A percentile compares a stretch with the other conserved stretches of the same genome.
Evolutionary conservation across 1,284 basidiomycete genomes (phyloP).

Genomic region (Heterobasidion occidentale): DNA sequence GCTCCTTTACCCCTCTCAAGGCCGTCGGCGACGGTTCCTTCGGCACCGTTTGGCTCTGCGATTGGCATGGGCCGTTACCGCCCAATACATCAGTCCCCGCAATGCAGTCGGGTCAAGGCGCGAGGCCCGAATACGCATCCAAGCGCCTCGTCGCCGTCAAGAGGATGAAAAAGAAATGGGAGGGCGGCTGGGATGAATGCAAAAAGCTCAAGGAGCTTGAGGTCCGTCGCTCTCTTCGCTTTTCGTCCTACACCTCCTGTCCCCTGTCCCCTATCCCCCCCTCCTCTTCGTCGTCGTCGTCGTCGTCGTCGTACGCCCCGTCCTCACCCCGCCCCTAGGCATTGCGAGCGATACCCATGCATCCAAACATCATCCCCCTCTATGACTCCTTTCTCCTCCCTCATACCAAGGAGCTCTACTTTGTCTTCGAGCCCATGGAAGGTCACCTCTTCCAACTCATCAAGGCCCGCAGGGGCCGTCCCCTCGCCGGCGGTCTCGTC

Average conservation of each 20-base stretch:
- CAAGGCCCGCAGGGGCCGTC: constrained; percentile 90
- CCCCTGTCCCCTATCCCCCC: constrained; percentile 3
- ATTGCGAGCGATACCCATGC: constrained; percentile 86
- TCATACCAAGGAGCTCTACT: constrained; percentile 91
- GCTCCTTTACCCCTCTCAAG: constrained; percentile 61
- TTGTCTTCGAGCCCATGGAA: constrained; percentile 99
- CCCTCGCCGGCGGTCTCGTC: constrained; percentile 91
- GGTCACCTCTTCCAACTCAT: constrained; percentile 99
- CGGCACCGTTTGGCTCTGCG: constrained; percentile 96
- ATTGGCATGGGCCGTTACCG: constrained; percentile 96
- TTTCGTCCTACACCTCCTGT: constrained; percentile 5
- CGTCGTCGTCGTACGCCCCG: too few species aligned
- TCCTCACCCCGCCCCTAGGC: constrained; percentile 47
- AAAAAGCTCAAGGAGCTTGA: constrained; percentile 93
- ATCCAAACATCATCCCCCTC: constrained; percentile 96
- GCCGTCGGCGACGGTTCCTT: constrained; percentile 95
- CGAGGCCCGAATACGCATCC: constrained; percentile 89
- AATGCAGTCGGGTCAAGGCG: constrained; percentile 86
- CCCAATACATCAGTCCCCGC: constrained; percentile 81
- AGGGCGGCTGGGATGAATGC: constrained; percentile 96
- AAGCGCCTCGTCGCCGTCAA: constrained; percentile 97
- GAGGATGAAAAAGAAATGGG: constrained; percentile 97
- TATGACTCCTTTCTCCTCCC: constrained; percentile 99
- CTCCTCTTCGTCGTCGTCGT: constrained; percentile 8
- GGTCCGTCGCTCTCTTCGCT: constrained; percentile 41